These are phyloP conservation scores for Cercophora newfieldiana DNA, from an alignment of 495 filamentous ascomycete genomes.

Conservation along the genomic window DNA sequence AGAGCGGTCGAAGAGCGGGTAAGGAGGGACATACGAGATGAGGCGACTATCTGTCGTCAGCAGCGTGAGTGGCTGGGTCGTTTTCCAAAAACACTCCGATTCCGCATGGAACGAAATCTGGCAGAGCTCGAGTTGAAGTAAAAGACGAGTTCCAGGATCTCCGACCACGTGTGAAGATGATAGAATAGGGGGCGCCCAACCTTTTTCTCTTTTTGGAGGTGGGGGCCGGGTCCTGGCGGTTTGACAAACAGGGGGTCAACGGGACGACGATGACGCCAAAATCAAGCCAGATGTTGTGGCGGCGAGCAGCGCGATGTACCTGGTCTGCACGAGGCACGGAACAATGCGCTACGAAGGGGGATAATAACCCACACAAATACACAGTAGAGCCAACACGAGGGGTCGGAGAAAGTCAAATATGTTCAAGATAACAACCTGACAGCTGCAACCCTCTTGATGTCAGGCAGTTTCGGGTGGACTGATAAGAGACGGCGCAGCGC, in stretches of 20 bases:
- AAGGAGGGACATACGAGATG: too few species aligned
- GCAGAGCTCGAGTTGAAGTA: constrained; percentile 16
- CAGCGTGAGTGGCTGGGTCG: background rate
- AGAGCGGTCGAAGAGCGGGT: background rate
- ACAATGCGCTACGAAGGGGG: constrained; percentile 14
- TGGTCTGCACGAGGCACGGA: too few species aligned
- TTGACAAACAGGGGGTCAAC: background rate
- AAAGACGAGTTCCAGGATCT: background rate
- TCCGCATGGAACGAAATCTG: background rate
- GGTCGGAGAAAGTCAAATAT: background rate
- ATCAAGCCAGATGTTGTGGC: background rate
- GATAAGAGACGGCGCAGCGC: background rate
- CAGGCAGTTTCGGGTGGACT: background rate
- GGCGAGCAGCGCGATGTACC: background rate
- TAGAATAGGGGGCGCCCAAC: constrained; percentile 16
- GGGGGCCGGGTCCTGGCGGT: constrained; percentile 3
- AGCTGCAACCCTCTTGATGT: background rate
- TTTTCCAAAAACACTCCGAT: background rate
- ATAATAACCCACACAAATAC: too few species aligned
- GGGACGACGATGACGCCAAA: background rate
- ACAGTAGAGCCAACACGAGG: too few species aligned
- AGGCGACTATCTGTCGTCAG: background rate
- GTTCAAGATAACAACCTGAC: background rate
- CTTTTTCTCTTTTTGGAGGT: background rate
- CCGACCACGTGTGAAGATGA: constrained; percentile 25